phyloP scores from a whole-genome alignment of 2,329 filamentous ascomycete species.

The Herpotrichia juniperi region DNA sequence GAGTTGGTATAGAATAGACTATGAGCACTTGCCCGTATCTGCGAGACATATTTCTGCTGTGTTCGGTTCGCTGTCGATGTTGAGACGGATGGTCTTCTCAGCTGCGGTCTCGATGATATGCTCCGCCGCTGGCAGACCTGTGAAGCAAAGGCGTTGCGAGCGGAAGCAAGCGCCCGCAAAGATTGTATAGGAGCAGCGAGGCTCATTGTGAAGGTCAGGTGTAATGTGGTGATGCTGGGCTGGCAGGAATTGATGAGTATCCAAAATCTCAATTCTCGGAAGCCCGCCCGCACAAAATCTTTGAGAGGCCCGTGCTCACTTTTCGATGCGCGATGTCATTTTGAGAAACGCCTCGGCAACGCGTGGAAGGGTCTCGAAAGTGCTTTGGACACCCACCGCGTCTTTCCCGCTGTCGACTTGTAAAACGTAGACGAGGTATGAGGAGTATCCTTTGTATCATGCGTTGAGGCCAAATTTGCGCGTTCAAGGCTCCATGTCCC shows the following conservation, averaged over 20 bases:
- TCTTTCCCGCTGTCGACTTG: not conserved
- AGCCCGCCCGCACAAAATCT: too few relatives aligned
- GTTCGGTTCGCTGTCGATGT: constrained; percentile 17
- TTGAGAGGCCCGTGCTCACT: not conserved
- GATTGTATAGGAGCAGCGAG: constrained; percentile 39
- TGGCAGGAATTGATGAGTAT: constrained; percentile 6
- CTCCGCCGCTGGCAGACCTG: constrained; percentile 37
- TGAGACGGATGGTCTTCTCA: constrained; percentile 28
- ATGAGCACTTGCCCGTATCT: constrained; percentile 37
- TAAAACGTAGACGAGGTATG: not conserved
- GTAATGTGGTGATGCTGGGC: constrained; percentile 1
- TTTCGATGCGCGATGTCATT: not conserved
- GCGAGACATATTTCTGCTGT: constrained; percentile 27
- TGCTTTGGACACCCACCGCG: not conserved
- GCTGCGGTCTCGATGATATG: constrained; percentile 35
- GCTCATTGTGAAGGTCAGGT: constrained; percentile 34
- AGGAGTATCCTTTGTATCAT: not conserved
- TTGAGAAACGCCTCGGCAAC: not conserved
- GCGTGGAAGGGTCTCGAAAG: constrained; percentile 1
- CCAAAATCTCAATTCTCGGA: too few relatives aligned
- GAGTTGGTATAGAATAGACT: not conserved
- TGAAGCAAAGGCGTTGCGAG: constrained; percentile 38
- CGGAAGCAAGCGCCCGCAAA: constrained; percentile 38
- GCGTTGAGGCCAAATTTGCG: not conserved
- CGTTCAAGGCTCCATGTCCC: not conserved